Conservation (phyloP, 2,329 filamentous ascomycete species). For the Apiospora sp. region DNA sequence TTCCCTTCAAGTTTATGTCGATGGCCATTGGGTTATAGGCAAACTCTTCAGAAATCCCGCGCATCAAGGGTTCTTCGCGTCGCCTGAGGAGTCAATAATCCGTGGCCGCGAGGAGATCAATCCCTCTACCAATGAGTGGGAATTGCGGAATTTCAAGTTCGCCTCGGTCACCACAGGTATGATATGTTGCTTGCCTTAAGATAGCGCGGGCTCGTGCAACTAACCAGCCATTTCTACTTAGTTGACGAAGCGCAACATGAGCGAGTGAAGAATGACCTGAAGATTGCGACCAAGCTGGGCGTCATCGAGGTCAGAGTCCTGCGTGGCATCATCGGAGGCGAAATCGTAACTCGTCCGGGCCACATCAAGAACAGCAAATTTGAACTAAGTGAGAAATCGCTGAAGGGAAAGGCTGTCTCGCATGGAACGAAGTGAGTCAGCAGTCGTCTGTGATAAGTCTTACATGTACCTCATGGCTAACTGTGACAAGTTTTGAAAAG, state of each 20-base stretch:
- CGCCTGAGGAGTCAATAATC: slow-evolving; percentile 17
- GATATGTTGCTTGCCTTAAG: neutral
- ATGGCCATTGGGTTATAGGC: slow-evolving; percentile 33
- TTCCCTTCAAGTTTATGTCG: slow-evolving; percentile 31
- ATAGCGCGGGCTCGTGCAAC: neutral
- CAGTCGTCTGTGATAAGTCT: neutral
- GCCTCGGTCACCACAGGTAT: slow-evolving; percentile 39
- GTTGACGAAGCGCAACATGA: slow-evolving; percentile 37
- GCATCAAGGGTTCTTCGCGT: neutral
- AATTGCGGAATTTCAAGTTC: slow-evolving; percentile 37
- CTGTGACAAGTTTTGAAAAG: slow-evolving; percentile 29
- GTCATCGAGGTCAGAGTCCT: slow-evolving; percentile 37
- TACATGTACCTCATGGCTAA: neutral
- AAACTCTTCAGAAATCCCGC: neutral
- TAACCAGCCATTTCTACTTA: slow-evolving; percentile 31
- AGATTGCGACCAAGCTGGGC: slow-evolving; percentile 36
- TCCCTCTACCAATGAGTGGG: slow-evolving; percentile 25
- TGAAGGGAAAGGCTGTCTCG: slow-evolving; percentile 45
- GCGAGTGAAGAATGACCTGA: slow-evolving; percentile 37
- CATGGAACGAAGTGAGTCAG: slow-evolving; percentile 43
- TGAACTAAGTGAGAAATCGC: slow-evolving; percentile 44
- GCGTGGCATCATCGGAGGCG: slow-evolving; percentile 27
- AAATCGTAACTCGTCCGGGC: neutral
- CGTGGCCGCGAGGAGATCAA: slow-evolving; percentile 18
- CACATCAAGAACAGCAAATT: slow-evolving; percentile 17